Conservation (phyloP, 2,329 filamentous ascomycete genomes). For the Diplodia scrobiculata region DNA sequence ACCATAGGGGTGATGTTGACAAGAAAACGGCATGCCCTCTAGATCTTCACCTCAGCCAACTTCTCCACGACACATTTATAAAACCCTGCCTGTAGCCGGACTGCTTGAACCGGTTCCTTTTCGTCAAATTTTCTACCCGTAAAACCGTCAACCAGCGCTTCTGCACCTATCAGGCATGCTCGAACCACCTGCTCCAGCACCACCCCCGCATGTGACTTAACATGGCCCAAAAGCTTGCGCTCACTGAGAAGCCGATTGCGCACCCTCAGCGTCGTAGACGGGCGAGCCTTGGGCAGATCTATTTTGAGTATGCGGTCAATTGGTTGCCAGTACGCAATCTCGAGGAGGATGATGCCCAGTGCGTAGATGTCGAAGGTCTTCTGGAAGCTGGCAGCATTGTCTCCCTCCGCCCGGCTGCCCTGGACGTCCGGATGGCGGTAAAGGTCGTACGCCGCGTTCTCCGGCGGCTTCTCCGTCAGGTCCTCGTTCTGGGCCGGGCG, state of each 20-base stretch:
- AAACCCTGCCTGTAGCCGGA: conserved; percentile 39
- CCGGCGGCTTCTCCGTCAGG: conserved; percentile 54
- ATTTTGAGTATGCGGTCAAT: conserved; percentile 52
- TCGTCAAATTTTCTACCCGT: conserved; percentile 34
- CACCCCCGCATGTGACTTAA: conserved; percentile 38
- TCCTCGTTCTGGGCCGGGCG: conserved; percentile 56
- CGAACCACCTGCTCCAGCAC: conserved; percentile 37
- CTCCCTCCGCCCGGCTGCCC: conserved; percentile 34
- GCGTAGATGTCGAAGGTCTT: conserved; percentile 59
- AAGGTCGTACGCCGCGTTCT: conserved; percentile 52
- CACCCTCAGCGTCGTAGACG: conserved; percentile 46
- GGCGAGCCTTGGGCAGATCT: conserved; percentile 42
- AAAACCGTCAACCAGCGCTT: conserved; percentile 35
- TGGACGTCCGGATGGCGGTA: conserved; percentile 56
- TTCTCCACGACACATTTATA: conserved; percentile 40
- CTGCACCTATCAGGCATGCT: conserved; percentile 39
- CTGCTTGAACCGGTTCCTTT: conserved; percentile 38
- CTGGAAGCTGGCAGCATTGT: conserved; percentile 41
- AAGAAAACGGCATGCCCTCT: neutral
- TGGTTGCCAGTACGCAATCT: conserved; percentile 57
- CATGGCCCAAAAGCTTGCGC: conserved; percentile 33
- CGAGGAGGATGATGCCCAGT: conserved; percentile 56
- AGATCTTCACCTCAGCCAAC: conserved; percentile 37
- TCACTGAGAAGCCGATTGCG: conserved; percentile 38
- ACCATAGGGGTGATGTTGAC: neutral